Conservation (phyloP, 768 basidiomycete species). For the Lactifluus hygrophoroides region DNA sequence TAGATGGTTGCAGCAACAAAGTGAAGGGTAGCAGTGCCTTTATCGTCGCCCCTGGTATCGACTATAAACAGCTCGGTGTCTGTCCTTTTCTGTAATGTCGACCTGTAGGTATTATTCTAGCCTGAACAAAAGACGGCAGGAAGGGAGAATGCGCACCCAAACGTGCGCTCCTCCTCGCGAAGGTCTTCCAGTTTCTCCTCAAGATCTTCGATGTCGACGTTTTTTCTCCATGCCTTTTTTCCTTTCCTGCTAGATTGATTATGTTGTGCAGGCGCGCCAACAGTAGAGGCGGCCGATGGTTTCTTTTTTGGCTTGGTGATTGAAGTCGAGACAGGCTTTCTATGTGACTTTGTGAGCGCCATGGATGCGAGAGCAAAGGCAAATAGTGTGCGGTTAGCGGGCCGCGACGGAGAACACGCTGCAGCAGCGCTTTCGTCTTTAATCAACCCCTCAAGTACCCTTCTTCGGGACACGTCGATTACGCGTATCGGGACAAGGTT, state of each 20-base stretch:
- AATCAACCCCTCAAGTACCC: no score
- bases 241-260: slow-evolving; percentile 76
- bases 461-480: no score
- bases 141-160: slow-evolving; percentile 48
- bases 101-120: slow-evolving; percentile 31
- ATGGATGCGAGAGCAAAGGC: not conserved
- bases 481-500: not conserved
- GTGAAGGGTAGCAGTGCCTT: slow-evolving; percentile 36
- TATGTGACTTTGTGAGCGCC: slow-evolving; percentile 1
- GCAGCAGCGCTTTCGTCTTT: not conserved
- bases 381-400: not conserved
- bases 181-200: slow-evolving; percentile 69
- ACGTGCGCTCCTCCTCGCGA: slow-evolving; percentile 71
- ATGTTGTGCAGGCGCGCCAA: slow-evolving; percentile 53
- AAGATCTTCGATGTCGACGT: slow-evolving; percentile 76
- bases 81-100: slow-evolving; percentile 53
- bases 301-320: slow-evolving; percentile 1
- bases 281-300: slow-evolving; percentile 3
- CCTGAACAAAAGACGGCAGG: not conserved
- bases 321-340: not conserved
- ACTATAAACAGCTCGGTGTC: slow-evolving; percentile 73
- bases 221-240: slow-evolving; percentile 92
- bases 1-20: not conserved
- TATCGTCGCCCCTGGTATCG: slow-evolving; percentile 71
- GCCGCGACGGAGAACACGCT: not conserved